phyloP scores from a whole-genome alignment of 371 early-diverging fungal species.

The Mucor saturninus region DNA sequence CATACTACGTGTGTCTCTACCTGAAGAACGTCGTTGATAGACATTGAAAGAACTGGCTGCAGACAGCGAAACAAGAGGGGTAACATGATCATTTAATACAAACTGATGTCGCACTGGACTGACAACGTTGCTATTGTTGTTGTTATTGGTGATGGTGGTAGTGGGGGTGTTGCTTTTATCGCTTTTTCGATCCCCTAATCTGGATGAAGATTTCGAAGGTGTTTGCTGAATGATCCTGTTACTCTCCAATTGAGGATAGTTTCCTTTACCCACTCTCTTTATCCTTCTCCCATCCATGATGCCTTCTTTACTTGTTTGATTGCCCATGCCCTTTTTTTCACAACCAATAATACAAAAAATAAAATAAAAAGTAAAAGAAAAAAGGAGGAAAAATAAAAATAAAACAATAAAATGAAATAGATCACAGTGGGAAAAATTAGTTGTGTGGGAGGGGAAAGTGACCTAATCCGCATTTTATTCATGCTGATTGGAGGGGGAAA shows the following conservation, averaged over 20 bases:
- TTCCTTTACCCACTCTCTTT: not conserved
- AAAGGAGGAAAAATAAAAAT: not conserved
- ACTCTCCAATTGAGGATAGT: slow-evolving; percentile 1
- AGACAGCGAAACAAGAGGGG: slow-evolving; percentile 22
- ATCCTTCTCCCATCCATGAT: slow-evolving; percentile 6
- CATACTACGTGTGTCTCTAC: slow-evolving; percentile 7
- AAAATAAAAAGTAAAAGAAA: slow-evolving; percentile 1
- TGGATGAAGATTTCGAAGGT: slow-evolving; percentile 1
- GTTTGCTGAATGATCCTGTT: not conserved
- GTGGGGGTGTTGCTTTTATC: slow-evolving; percentile 1
- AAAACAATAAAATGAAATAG: not conserved
- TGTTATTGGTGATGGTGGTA: too few relatives aligned
- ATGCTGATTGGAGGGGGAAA: too few relatives aligned
- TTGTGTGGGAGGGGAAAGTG: slow-evolving; percentile 1
- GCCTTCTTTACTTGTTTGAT: slow-evolving; percentile 28
- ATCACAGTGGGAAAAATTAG: slow-evolving; percentile 14
- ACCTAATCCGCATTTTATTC: not conserved
- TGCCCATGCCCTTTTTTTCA: slow-evolving; percentile 22
- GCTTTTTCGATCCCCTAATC: slow-evolving; percentile 1
- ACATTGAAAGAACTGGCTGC: slow-evolving; percentile 11
- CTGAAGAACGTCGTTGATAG: slow-evolving; percentile 13
- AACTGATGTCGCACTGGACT: slow-evolving; percentile 28
- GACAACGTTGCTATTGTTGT: slow-evolving; percentile 5
- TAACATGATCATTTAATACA: slow-evolving; percentile 25
- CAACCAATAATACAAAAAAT: slow-evolving; percentile 1